Base-by-base conservation (phyloP, 2,329 filamentous ascomycete genomes). In the Fusarium palustre region DNA sequence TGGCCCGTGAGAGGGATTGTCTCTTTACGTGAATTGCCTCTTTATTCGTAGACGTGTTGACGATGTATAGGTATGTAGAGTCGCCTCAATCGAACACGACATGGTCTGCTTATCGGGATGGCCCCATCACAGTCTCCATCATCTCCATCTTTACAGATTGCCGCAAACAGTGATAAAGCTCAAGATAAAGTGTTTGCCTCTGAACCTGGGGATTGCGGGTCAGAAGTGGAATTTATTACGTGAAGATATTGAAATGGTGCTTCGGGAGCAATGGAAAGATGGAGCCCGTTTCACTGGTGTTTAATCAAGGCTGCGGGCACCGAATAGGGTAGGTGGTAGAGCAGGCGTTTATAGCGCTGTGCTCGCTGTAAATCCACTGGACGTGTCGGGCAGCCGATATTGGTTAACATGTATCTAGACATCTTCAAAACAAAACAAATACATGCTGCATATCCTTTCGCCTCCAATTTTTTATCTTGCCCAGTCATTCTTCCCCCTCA, bases 211-310 rank as follows among this genome's bases (percentile, higher is more conserved):
- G 61, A 49, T 46, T 12, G 31, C 54, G 54, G 45, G 45, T 33
- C 46, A 18, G 13, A 43, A 41, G 60, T 64, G 59, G 59, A 57
- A 64, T 55, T 62, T 30, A 39, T 64, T 64, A 57, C 28, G 60
- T 49, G 8, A 64, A 64, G 34, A 15, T 36, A 52, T 52, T 38
- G 22, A 11, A 39, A 33, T 31, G 28, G 24, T 7, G 24, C 24
- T 7, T 7, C 33, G 46, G 46, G 16, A 25, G 38, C 28, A 3
- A 30, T 3, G 28, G 28, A 11, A 4, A 5, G 34, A 34, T 25
- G 12, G 10, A n/a, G 20, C 31, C 31, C 25, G 33, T 28, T 38
- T 50, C 12, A 18, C 8, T 11, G 9, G 7, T 47, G 58, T 20
- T 60, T 36, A 54, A 43, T 41, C 54, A 34, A n/a, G 11, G 28